Percentiles rank a stretch among this genome's conserved stretches.
Evolutionary conservation across 1,284 basidiomycete genomes (phyloP).

Genomic region (Moesziomyces sp.): DNA sequence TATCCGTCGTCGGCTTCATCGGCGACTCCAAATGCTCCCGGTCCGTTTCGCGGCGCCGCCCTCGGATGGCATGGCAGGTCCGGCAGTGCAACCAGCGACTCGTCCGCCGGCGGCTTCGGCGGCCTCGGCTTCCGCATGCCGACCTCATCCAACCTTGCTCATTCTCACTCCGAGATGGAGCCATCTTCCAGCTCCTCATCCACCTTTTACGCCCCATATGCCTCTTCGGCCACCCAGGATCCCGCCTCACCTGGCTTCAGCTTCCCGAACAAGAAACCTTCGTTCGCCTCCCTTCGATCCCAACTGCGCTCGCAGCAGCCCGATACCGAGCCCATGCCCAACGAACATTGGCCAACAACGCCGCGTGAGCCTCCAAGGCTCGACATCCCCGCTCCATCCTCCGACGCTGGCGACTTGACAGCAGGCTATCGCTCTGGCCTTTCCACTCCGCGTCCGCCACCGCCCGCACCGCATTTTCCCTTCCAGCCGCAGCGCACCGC

Average conservation of each 20-base stretch:
- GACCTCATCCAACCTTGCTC: slow-evolving; percentile 6
- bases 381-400: slow-evolving; percentile 27
- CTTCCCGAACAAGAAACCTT: slow-evolving; percentile 30
- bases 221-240: not conserved
- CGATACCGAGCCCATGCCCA: slow-evolving; percentile 13
- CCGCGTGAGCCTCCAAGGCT: slow-evolving; percentile 27
- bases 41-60: slow-evolving; percentile 49
- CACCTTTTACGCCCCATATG: slow-evolving; percentile 12
- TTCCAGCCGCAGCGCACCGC: slow-evolving; percentile 21
- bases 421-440: slow-evolving; percentile 42
- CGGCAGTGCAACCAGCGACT: slow-evolving; percentile 47
- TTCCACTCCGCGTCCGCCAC: slow-evolving; percentile 36
- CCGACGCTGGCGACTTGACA: slow-evolving; percentile 41
- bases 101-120: slow-evolving; percentile 42
- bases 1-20: slow-evolving; percentile 15
- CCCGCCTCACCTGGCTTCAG: slow-evolving; percentile 29
- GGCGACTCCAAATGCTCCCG: slow-evolving; percentile 10
- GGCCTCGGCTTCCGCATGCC: slow-evolving; percentile 36
- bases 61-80: slow-evolving; percentile 46
- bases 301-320: slow-evolving; percentile 26
- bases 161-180: slow-evolving; percentile 5
- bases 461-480: slow-evolving; percentile 9
- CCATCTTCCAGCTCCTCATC: slow-evolving; percentile 10
- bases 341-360: slow-evolving; percentile 27
- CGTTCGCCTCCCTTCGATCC: slow-evolving; percentile 27